Percentiles rank a stretch among this genome's conserved stretches.
Evolutionary conservation across 805 yeast species (phyloP).

Genomic region (Saccharomycopsis schoenii): DNA sequence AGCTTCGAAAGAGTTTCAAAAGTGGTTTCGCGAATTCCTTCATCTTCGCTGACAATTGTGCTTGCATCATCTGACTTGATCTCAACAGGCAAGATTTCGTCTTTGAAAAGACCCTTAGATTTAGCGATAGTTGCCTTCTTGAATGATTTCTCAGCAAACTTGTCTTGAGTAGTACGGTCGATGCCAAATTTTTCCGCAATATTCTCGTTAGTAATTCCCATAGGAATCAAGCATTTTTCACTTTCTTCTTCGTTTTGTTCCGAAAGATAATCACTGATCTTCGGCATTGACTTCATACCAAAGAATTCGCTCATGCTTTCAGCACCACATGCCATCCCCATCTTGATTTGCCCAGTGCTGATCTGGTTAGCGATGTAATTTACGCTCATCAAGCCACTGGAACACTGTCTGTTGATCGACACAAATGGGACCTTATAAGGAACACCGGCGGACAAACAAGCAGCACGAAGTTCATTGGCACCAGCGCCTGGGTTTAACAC

Average conservation of each 20-base stretch:
- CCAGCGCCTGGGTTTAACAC: slow-evolving; percentile 91
- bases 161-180: slow-evolving; percentile 68
- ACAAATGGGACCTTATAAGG: slow-evolving; percentile 71
- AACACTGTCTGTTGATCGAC: slow-evolving; percentile 89
- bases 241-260: slow-evolving; percentile 34
- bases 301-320: slow-evolving; percentile 90
- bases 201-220: slow-evolving; percentile 95
- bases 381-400: slow-evolving; percentile 87
- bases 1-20: slow-evolving; percentile 63
- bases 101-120: slow-evolving; percentile 62
- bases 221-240: slow-evolving; percentile 79
- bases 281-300: slow-evolving; percentile 68
- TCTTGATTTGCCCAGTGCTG: slow-evolving; percentile 73
- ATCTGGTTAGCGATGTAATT: slow-evolving; percentile 87
- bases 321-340: slow-evolving; percentile 88
- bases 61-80: slow-evolving; percentile 33
- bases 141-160: slow-evolving; percentile 80
- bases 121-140: slow-evolving; percentile 76
- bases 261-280: slow-evolving; percentile 41
- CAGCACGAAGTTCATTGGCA: slow-evolving; percentile 90
- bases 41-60: slow-evolving; percentile 51
- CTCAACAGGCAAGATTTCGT: slow-evolving; percentile 79
- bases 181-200: slow-evolving; percentile 61
- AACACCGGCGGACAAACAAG: slow-evolving; percentile 81
- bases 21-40: slow-evolving; percentile 87